Evolutionary conservation across 805 yeast species (phyloP), one percentile per base, ranked within the genome.

Genomic region (Blastobotrys attinorum): DNA sequence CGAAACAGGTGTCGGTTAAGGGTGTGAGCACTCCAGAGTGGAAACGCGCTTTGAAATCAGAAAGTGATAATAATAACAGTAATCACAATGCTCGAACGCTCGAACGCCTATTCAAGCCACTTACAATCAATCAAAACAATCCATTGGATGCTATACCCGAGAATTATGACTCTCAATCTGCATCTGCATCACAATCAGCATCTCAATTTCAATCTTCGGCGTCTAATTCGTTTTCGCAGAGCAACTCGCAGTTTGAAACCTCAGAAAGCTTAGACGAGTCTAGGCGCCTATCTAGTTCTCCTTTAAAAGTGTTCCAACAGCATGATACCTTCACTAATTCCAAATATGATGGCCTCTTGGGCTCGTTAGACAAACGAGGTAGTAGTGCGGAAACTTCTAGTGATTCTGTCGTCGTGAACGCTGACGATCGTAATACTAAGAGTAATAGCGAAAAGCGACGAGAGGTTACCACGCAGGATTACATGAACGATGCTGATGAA

Each of bases 251-350:
- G 3, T 20, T 17, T 25, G n/a, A 13, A 4, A 15, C 37, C 3
- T 13, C 31, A 2, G 32, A 22, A n/a, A 17, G 20, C n/a, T 17
- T 35, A 3, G 39, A 41, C 39, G 23, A 13, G 16, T 20, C 29
- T 21, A 21, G 27, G 18, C 21, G 41, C 18, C 35, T 29, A 11
- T 20, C 35, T 8, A 33, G 39, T 15, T 47, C 54, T 2, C 52
- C 59, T 4, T 37, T 59, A 8, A 55, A 56, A 22, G 40, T 59
- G 4, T 58, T 59, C 37, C 54, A 52, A 21, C 39, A 44, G 17
- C 53, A 49, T 18, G 60, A 59, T 32, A 56, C 63, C 0, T 58
- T 52, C 31, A 59, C 63, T 3, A 50, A 48, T 22, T 46, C 49
- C 2, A 46, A 48, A 22, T 46, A 54, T 20, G 58, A 59, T 15